Conservation (phyloP, 2,329 filamentous ascomycete genomes). For the Chaetothyriales sp. region DNA sequence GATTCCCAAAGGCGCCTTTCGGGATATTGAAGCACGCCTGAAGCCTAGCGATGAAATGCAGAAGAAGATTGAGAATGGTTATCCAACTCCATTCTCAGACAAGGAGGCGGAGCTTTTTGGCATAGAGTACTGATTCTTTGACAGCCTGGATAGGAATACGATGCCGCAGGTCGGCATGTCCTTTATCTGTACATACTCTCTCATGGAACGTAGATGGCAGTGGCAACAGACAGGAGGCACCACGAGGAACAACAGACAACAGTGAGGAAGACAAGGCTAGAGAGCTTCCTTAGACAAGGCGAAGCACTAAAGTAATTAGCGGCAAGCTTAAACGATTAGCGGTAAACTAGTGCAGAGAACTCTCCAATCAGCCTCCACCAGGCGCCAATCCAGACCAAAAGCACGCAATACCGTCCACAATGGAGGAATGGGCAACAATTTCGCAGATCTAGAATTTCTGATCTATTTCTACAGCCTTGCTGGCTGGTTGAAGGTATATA, state of each 20-base stretch:
- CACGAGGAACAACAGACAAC: too few species aligned
- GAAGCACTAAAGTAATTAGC: too few species aligned
- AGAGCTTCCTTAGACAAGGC: too few species aligned
- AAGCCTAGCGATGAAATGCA: background rate
- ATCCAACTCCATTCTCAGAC: background rate
- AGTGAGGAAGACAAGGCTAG: too few species aligned
- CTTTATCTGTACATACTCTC: background rate
- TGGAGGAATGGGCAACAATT: background rate
- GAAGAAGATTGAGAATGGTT: background rate
- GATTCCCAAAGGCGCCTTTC: background rate
- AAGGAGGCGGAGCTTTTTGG: background rate
- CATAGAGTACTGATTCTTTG: background rate
- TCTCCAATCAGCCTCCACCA: too few species aligned
- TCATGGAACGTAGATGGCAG: too few species aligned
- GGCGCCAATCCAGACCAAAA: too few species aligned
- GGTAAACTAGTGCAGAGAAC: too few species aligned
- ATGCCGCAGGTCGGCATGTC: background rate
- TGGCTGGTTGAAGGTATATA: background rate
- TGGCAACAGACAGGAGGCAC: too few species aligned
- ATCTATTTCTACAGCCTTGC: background rate
- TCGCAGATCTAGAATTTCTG: background rate
- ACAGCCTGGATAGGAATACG: background rate
- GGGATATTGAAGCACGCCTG: background rate
- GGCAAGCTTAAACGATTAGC: too few species aligned
- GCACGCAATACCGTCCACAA: too few species aligned